Conservation (phyloP, 2,329 filamentous ascomycete genomes). For the Epichloe sylvatica region DNA sequence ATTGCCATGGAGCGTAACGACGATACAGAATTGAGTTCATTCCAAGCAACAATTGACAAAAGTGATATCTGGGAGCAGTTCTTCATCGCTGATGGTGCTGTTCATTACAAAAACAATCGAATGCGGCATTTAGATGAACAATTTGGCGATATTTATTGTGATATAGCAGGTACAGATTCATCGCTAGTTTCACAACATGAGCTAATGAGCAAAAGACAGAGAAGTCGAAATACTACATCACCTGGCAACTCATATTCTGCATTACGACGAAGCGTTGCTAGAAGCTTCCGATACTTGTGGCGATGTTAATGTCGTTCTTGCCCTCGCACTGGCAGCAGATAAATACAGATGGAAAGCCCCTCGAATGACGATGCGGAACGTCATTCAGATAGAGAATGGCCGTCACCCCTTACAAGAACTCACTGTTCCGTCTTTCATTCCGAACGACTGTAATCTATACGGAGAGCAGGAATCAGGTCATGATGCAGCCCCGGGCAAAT, state of each 20-base stretch:
- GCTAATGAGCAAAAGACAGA: constrained; percentile 41
- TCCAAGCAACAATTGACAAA: constrained; percentile 42
- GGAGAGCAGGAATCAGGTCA: constrained; percentile 36
- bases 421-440: constrained; percentile 63
- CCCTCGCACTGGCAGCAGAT: constrained; percentile 62
- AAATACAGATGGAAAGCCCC: constrained; percentile 61
- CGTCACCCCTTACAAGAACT: constrained; percentile 80
- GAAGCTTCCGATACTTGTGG: constrained; percentile 67
- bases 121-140: constrained; percentile 71
- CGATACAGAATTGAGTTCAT: constrained; percentile 43
- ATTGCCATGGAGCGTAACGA: constrained; percentile 49
- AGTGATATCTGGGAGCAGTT: constrained; percentile 60
- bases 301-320: constrained; percentile 74
- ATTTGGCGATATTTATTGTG: constrained; percentile 72
- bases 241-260: constrained; percentile 56
- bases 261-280: constrained; percentile 52
- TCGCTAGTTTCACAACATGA: neutral
- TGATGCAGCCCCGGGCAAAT: constrained; percentile 18
- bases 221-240: constrained; percentile 81
- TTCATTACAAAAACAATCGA: constrained; percentile 74
- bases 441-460: constrained; percentile 61
- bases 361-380: constrained; percentile 52
- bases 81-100: constrained; percentile 56
- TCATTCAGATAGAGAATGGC: constrained; percentile 62
- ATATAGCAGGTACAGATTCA: constrained; percentile 56